Evolutionary conservation across 2,329 filamentous ascomycete species (phyloP).

Genomic region (Cryphonectria carpinicola): DNA sequence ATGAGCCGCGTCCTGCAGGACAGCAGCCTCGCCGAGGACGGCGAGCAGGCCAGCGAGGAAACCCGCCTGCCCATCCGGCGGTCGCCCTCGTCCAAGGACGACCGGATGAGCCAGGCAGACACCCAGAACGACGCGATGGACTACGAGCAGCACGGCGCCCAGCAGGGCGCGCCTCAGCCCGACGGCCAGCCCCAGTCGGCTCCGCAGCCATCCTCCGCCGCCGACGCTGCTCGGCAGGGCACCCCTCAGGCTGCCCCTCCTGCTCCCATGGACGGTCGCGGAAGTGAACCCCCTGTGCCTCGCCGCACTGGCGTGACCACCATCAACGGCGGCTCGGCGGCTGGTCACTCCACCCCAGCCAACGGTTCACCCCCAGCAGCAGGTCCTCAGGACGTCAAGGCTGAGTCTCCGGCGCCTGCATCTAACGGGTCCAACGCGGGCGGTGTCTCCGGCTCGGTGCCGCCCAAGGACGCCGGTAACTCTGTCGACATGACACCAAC

Average conservation of each 20-base stretch:
- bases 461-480: constrained; percentile 27
- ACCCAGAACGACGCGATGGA: constrained; percentile 61
- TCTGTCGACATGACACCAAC: constrained; percentile 59
- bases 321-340: constrained; percentile 62
- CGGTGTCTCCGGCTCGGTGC: constrained; percentile 23
- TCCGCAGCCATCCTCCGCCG: neutral
- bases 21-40: constrained; percentile 46
- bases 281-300: constrained; percentile 56
- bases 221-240: constrained; percentile 23
- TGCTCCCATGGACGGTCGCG: constrained; percentile 44
- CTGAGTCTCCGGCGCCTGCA: constrained; percentile 39
- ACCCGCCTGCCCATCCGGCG: constrained; percentile 38
- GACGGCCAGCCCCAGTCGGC: constrained; percentile 38
- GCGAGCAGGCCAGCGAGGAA: constrained; percentile 40
- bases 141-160: constrained; percentile 52
- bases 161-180: constrained; percentile 41
- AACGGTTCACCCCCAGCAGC: constrained; percentile 47
- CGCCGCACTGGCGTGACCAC: constrained; percentile 60
- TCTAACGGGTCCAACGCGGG: constrained; percentile 35
- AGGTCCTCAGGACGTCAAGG: constrained; percentile 33
- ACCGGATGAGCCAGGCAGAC: constrained; percentile 58
- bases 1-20: constrained; percentile 65
- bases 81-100: constrained; percentile 56
- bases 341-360: constrained; percentile 51
- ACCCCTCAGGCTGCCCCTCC: constrained; percentile 28